Base-by-base conservation (phyloP, 352 stramenopile genomes). In the Phytophthora boehmeriae region DNA sequence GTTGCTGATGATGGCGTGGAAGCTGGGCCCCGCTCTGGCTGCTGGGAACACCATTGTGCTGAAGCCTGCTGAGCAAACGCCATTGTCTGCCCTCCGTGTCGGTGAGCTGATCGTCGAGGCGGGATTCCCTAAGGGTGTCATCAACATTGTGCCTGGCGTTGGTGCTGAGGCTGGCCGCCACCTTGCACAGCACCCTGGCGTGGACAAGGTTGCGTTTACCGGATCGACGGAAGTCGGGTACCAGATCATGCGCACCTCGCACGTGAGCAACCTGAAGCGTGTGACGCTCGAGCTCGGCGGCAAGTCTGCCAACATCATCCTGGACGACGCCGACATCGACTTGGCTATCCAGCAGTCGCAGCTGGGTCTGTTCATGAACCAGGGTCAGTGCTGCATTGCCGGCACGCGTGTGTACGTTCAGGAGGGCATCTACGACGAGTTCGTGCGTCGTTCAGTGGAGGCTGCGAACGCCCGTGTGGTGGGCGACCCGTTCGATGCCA, bases 11-110 rank as follows among this genome's bases (percentile, higher is more conserved):
- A 95, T 98, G 38, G 95, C 91, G 23, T 85, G 92, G 36, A 99
- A 99, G 73, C 73, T 96, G 10, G 93, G 66, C 14, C 90, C 93
- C 1, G 91, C 92, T 19, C 67, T 98, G 28, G 82, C 89, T 4
- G 78, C 88, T 6, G 97, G 97, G 9, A 98, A 94, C 78, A 97
- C 94, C 4, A 68, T 89, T 11, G 88, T 99, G 8, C 58, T 98
- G 4, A 99, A 99, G 71, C 96, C 97, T 16, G 83, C 89, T 8
- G 96, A 98, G 54, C 71, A 97, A 38, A 99, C 96, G 6, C 93
- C 97, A 3, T 62, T 99, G 32, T 97, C 86, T 0, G 93, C 96
- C 8, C 76, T 99, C 8, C 89, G 86, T 5, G 62, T 99, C 0
- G 75, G 77, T 14, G 74, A 87, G 51, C 66, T 98, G 8, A 91